These are phyloP conservation scores for Potentilla sterilis DNA, from an alignment of 306 rosid genomes.

Conservation along the genomic window DNA sequence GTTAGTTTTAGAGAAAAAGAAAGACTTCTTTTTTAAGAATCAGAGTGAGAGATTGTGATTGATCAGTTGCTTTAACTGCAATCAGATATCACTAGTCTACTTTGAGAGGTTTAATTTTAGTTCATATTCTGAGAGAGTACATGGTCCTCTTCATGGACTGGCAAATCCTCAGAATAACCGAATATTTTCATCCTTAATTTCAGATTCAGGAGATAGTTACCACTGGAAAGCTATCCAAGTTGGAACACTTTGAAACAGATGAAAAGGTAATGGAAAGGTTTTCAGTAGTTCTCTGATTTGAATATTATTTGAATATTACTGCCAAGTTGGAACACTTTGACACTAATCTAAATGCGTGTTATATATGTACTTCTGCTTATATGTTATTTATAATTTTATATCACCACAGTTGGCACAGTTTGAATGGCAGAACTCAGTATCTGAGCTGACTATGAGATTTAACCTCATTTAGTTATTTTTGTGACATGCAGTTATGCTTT, in stretches of 20 bases:
- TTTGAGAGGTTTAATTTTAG: not conserved
- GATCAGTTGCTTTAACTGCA: not conserved
- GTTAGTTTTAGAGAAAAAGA: not conserved
- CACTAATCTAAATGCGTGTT: not conserved
- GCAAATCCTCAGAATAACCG: conserved; percentile 19
- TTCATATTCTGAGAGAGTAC: not conserved
- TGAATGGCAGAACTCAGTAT: conserved; percentile 1
- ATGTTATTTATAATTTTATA: not conserved
- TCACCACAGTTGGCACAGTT: conserved; percentile 4
- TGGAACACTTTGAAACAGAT: conserved; percentile 86
- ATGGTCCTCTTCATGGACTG: not conserved
- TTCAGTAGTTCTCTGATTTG: conserved; percentile 15
- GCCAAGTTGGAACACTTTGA: not conserved
- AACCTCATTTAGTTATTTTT: not conserved
- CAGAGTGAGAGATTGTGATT: not conserved
- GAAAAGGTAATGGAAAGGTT: conserved; percentile 66
- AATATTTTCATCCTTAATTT: conserved; percentile 30
- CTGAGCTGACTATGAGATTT: not conserved
- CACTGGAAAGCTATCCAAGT: conserved; percentile 76
- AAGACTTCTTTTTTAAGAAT: not conserved
- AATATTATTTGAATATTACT: not conserved
- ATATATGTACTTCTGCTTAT: not conserved
- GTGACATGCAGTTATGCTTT: conserved; percentile 5
- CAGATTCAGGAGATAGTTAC: conserved; percentile 95
- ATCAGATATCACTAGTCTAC: not conserved